These are phyloP conservation scores for Plasmodium inui DNA, from an alignment of 169 alveolate genomes.

Conservation along the genomic window DNA sequence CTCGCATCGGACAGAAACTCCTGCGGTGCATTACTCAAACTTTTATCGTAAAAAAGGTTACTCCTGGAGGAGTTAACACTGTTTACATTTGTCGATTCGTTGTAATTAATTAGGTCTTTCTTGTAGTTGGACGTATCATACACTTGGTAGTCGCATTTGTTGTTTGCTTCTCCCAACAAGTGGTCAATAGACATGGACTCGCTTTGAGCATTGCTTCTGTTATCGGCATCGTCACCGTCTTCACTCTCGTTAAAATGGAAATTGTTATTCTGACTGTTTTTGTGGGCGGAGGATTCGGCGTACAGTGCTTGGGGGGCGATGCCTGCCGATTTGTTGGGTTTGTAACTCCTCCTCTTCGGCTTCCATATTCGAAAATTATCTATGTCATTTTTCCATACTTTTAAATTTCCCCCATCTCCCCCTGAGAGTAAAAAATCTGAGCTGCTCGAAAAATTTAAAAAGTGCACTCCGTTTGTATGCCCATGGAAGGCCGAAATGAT, in stretches of 20 bases:
- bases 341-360: slow-evolving; percentile 26
- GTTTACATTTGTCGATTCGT: background rate
- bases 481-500: slow-evolving; percentile 71
- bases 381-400: slow-evolving; percentile 67
- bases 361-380: slow-evolving; percentile 72
- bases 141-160: slow-evolving; percentile 19
- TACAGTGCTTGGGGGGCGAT: background rate
- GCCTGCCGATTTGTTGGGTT: background rate
- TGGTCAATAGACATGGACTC: slow-evolving; percentile 42
- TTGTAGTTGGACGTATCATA: slow-evolving; percentile 51
- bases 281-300: background rate
- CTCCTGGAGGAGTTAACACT: slow-evolving; percentile 18
- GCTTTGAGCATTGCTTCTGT: slow-evolving; percentile 18
- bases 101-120: slow-evolving; percentile 24
- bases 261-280: background rate
- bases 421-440: slow-evolving; percentile 71
- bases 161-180: slow-evolving; percentile 45
- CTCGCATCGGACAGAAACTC: slow-evolving; percentile 25
- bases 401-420: slow-evolving; percentile 68
- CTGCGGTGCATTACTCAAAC: background rate
- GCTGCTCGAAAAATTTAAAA: slow-evolving; percentile 28
- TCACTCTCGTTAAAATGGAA: slow-evolving; percentile 63
- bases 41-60: slow-evolving; percentile 35
- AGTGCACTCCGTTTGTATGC: slow-evolving; percentile 69
- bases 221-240: slow-evolving; percentile 1